Base-by-base conservation (phyloP, 176 grass and related monocot genomes). In the Saccharum spontaneum region DNA sequence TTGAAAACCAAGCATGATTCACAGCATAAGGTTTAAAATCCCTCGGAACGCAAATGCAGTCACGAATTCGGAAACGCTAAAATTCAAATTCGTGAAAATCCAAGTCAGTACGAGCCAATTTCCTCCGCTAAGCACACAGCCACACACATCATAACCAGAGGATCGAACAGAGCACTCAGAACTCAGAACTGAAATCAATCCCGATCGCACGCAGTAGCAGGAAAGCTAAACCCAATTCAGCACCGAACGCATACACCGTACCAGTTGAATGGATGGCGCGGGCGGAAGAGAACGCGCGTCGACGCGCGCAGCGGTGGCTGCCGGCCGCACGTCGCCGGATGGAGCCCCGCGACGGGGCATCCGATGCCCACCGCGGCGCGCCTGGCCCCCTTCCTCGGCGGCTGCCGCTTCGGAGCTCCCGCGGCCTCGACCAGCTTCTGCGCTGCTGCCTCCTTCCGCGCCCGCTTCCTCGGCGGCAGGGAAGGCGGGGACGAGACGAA, bases 231-330 rank as follows among this genome's bases (percentile, higher is more conserved):
- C 39, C 28, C 3, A 83, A 33, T 67, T 33, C 57, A 33, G 17
- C 67, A 68, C 57, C 59, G 2, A 41, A 28, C 40, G 26, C 33
- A 26, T 2, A 31, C 18, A 11, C 17, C 67, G 79, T 81, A 95
- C 97, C 93, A 89, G 84, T 83, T 88, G 77, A 96, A 98, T 23
- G 84, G 91, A 37, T 82, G 78, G 77, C 44, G 88, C 77, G 84
- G 67, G 54, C 84, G 86, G 87, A 79, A 89, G 43, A 87, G 75
- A 75, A 74, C 30, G 52, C 61, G 70, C 52, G 85, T 90, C 17
- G 90, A 86, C 59, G 44, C 69, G 71, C 87, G 81, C 41, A 90
- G 76, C 69, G 74, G 59, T 59, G 45, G 46, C 45, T 16, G 68
- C 15, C 5, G 38, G 79, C 30, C 7, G 69, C 86, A 84, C 76